A percentile compares a stretch with the other conserved stretches of the same genome.
phyloP scores from a whole-genome alignment of 257 asterid species.

The Fraxinus pennsylvanica region DNA sequence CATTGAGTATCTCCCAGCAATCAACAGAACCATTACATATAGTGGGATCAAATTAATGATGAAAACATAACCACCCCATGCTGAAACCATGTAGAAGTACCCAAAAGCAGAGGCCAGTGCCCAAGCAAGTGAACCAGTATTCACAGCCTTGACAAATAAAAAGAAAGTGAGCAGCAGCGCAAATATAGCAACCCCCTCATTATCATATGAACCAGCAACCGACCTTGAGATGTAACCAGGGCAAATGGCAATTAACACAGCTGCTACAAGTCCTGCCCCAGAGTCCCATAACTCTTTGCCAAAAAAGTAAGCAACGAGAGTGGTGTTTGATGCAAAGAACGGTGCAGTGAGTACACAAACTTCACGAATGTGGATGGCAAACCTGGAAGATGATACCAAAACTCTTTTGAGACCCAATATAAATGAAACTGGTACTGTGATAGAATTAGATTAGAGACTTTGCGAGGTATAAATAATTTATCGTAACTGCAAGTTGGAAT shows the following conservation, averaged over 20 bases:
- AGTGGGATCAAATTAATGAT: constrained; percentile 93
- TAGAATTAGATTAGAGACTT: background rate
- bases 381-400: constrained; percentile 50
- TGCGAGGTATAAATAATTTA: background rate
- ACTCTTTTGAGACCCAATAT: constrained; percentile 22
- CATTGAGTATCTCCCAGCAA: constrained; percentile 95
- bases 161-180: constrained; percentile 93
- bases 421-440: background rate
- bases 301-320: constrained; percentile 97
- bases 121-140: constrained; percentile 99
- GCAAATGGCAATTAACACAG: constrained; percentile 91
- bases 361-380: constrained; percentile 98
- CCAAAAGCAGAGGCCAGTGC: constrained; percentile 93
- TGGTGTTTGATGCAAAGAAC: constrained; percentile 94
- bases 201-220: constrained; percentile 98
- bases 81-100: constrained; percentile 98
- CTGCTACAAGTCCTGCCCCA: constrained; percentile 99
- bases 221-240: constrained; percentile 99
- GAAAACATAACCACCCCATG: constrained; percentile 99
- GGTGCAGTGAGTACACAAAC: constrained; percentile 99
- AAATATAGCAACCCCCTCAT: constrained; percentile 96
- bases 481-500: background rate
- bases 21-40: constrained; percentile 85
- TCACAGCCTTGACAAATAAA: constrained; percentile 96
- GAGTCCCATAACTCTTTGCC: constrained; percentile 99